Base-by-base conservation (phyloP, 352 stramenopile species). In the Blastocystis sp. region DNA sequence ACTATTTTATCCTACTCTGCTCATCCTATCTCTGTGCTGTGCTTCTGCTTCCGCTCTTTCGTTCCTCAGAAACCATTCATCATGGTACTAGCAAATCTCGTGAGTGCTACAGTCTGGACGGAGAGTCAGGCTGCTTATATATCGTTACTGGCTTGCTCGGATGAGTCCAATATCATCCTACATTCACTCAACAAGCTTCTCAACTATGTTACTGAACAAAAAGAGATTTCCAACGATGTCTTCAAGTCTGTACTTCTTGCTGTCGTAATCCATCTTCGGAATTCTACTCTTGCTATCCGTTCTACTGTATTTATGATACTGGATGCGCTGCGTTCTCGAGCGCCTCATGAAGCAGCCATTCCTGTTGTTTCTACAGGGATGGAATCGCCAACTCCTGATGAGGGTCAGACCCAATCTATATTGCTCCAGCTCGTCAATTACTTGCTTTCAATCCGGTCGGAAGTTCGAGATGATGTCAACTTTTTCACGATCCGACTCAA, bases 141-240 rank as follows among this genome's bases (percentile, higher is more conserved):
- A 5, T 34, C 73, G 30, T 18, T 85, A 9, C 3, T 85, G 4
- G 26, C 55, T 11, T 85, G 47, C 26, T 54, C 24, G 26, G 30
- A 69, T 30, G 50, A 85, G 45, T 68, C 73, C 43, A 64, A 30
- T 43, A 85, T 47, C 18, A 13, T 85, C 0, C 9, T 85, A 8
- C 73, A 85, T 43, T 34, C 47, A 6, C 50, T 85, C 53, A 85
- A 85, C 56, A 85, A 85, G 73, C 53, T 85, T 50, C n/a, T 65
- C 24, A 65, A 30, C 2, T 65, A 39, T 20, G n/a, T 85, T 13
- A 24, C 73, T 6, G 20, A n/a, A 1, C 50, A 68, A 43, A 68
- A 66, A 8, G 39, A 37, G 39, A 26, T 85, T 55, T 54, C 47
- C 2, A 53, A 43, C 30, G 11, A n/a, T 8, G 18, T 62, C 8